Evolutionary conservation across 2,329 filamentous ascomycete genomes (phyloP), one percentile per base, ranked within the genome.

Genomic region (Aureobasidium lini): DNA sequence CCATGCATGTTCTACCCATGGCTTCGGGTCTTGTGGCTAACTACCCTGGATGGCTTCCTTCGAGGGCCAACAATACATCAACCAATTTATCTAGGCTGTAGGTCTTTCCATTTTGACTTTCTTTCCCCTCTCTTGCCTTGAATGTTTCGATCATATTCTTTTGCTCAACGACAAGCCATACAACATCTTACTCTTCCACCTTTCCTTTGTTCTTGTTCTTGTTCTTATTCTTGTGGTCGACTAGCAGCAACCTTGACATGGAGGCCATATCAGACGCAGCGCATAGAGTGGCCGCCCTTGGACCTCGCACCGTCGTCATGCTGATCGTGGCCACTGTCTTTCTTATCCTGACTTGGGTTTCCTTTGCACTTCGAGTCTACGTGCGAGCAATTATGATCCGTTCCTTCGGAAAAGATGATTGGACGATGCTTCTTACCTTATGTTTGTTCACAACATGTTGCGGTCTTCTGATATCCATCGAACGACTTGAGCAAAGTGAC

Each of bases 361-460:
- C 57, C 6, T 42, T 62, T n/a, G 37, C 50, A 6, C 39, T 63
- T 10, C 50, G 62, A 4, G 42, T 61, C 11, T 63, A 62, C 16
- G 57, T 57, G 8, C 60, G 62, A 13, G 47, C 43, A 4, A 23
- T 58, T 32, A 36, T 63, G 34, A 44, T 54, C 18, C 40, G 49
- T 2, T 53, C 57, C 4, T 54, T 60, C 18, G 48, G 49, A 2
- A 46, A 44, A 15, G 57, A 60, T n/a, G 57, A 60, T 18, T 53
- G 39, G 39, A 39, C 28, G 48, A 53, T 60, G 57, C 32, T 54
- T 4, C 15, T 54, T 16, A 53, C 57, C 1, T 9, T 54, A 10
- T 39, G 43, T 28, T 10, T 58, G 13, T 58, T 13, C 29, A 40
- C 54, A 42, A 10, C 36, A 28, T 48, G 34, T 42, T 48, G 43